Evolutionary conservation across 306 rosid species (phyloP), one percentile per base, ranked within the genome.

Genomic region (Vigna angularis): DNA sequence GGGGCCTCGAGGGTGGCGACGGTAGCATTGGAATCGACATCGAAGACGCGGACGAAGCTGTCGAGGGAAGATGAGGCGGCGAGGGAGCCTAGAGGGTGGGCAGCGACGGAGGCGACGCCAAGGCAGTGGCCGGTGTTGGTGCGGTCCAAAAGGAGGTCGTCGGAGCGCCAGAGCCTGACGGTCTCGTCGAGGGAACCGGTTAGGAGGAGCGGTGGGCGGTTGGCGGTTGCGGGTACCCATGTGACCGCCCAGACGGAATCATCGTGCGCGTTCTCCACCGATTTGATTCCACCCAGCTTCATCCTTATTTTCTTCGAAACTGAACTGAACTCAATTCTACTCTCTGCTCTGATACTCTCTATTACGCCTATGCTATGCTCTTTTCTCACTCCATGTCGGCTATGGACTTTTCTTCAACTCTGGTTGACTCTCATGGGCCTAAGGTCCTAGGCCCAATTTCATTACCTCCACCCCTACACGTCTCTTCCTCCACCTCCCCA

Each of bases 21-120:
- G 72, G 99, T 96, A 66, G 85, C 57, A 79, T 96, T 96, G 64
- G 99, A 81, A 76, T 91, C 98, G 12, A 96, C 98, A 36, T 96
- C 93, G 65, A 96, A 96, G 30, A 96, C 93, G 12, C 98, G 86
- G 13, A 96, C 89, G 32, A 93, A 93, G 82, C 98, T 96, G 62
- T 96, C 99, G n/a, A 96, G 94, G 16, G 99, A 96, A 48, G 98
- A 93, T 15, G 98, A 91, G 44, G 99, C 98, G 34, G 97, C 99
- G 20, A 93, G 80, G 34, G 81, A 83, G 56, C 97, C 99, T 12
- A 90, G 90, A 0, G 99, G 99, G 51, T 93, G 99, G 72, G 99
- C 97, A 13, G 98, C 94, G 22, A 90, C 97, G 48, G 97, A 93
- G 22, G 89, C 91, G n/a, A 93, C 99, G 42, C 99, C 98, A 73